Percentiles rank a stretch among this genome's conserved stretches.
Evolutionary conservation across 208 protist genomes (phyloP).

Genomic region (Trypanosoma conorhini): DNA sequence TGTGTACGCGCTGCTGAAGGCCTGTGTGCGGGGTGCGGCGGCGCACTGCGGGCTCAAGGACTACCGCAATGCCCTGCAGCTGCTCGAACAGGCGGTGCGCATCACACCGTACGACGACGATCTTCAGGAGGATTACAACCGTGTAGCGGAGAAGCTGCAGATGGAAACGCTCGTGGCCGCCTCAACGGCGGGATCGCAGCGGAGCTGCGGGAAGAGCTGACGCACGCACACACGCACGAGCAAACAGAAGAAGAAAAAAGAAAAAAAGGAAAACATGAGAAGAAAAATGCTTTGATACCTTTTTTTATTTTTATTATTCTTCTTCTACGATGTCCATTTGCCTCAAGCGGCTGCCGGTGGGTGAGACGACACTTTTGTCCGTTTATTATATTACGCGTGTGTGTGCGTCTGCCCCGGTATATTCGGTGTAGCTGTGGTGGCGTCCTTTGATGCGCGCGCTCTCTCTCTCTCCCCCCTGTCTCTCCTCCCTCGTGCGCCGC

Average conservation of each 20-base stretch:
- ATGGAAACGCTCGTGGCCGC: conserved; percentile 86
- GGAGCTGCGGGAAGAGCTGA: conserved; percentile 9
- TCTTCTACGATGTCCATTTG: neutral
- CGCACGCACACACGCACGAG: neutral
- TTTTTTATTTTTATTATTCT: no score
- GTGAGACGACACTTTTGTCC: neutral
- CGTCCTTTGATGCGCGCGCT: conserved; percentile 6
- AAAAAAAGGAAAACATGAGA: neutral
- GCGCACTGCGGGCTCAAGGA: conserved; percentile 83
- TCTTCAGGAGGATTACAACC: conserved; percentile 85
- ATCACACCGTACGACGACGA: conserved; percentile 95
- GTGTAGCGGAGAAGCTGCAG: conserved; percentile 85
- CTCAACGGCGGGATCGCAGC: conserved; percentile 29
- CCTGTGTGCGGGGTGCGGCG: conserved; percentile 84
- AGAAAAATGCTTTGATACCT: neutral
- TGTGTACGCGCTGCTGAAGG: conserved; percentile 92
- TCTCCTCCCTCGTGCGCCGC: neutral
- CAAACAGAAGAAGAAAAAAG: conserved; percentile 4
- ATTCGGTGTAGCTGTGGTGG: neutral
- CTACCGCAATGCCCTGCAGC: conserved; percentile 66
- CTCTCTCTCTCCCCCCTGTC: conserved; percentile 4
- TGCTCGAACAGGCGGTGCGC: conserved; percentile 78
- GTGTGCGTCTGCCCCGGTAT: neutral
- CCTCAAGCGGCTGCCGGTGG: neutral
- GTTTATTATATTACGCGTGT: no score